Evolutionary conservation across 176 grass and related monocot genomes (phyloP).

Genomic region (Phoenix dactylifera): DNA sequence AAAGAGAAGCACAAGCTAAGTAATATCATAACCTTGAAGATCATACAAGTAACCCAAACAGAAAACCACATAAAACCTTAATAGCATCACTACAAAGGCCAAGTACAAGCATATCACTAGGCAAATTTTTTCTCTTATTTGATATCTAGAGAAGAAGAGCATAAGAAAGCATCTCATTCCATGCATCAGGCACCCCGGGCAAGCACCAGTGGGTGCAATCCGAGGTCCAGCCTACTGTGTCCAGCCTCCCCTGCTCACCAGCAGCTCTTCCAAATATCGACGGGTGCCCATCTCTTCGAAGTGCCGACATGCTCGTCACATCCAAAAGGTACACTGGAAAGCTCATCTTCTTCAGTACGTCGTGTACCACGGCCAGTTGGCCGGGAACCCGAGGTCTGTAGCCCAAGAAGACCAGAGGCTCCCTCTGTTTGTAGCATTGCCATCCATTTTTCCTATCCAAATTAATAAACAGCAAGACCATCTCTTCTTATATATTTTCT

Average conservation of each 20-base stretch:
- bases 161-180: constrained; percentile 37
- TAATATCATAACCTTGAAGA: too few species aligned
- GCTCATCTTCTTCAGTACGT: constrained; percentile 38
- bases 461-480: too few species aligned
- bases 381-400: constrained; percentile 2
- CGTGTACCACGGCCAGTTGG: constrained; percentile 25
- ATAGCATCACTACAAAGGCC: too few species aligned
- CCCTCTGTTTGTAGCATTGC: constrained; percentile 33
- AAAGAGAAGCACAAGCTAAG: too few species aligned
- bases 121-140: too few species aligned
- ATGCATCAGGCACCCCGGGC: constrained; percentile 39
- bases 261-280: constrained; percentile 20
- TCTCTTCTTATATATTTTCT: too few species aligned
- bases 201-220: constrained; percentile 42
- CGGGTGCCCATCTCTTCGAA: constrained; percentile 36
- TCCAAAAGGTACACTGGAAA: constrained; percentile 39
- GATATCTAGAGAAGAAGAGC: constrained; percentile 20
- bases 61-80: too few species aligned
- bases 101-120: too few species aligned
- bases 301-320: constrained; percentile 32
- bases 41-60: too few species aligned
- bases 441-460: constrained; percentile 27
- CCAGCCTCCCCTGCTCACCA: not conserved
- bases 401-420: constrained; percentile 9
- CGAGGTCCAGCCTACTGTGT: constrained; percentile 6